These are phyloP conservation scores for Magnolia changhungtana DNA, from an alignment of 164 flowering plant species.

Conservation along the genomic window DNA sequence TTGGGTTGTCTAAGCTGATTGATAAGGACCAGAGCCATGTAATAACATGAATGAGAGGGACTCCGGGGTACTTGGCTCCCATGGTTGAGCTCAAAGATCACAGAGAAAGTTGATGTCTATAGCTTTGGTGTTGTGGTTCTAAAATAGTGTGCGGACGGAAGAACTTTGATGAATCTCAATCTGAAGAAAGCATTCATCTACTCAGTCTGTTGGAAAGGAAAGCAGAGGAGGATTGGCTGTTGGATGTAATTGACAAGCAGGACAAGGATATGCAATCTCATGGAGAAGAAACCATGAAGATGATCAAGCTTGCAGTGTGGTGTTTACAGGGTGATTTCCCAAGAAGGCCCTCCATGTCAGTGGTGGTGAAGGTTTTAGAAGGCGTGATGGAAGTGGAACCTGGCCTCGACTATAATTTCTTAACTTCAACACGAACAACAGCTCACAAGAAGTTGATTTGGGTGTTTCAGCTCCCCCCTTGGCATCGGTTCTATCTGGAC, in stretches of 20 bases:
- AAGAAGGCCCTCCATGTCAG: slow-evolving; percentile 22
- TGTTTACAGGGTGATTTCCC: slow-evolving; percentile 17
- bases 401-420: slow-evolving; percentile 1
- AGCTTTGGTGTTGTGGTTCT: slow-evolving; percentile 28
- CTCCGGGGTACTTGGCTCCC: slow-evolving; percentile 16
- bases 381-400: slow-evolving; percentile 13
- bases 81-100: slow-evolving; percentile 12
- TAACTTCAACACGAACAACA: slow-evolving; percentile 8
- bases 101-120: slow-evolving; percentile 30
- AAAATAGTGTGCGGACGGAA: slow-evolving; percentile 26
- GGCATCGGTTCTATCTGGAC: slow-evolving; percentile 12
- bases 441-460: slow-evolving; percentile 4
- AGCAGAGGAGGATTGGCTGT: slow-evolving; percentile 11
- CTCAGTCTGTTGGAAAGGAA: slow-evolving; percentile 9
- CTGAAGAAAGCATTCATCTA: slow-evolving; percentile 7
- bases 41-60: slow-evolving; percentile 16
- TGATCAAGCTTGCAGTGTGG: slow-evolving; percentile 18
- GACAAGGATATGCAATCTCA: neutral
- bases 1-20: slow-evolving; percentile 20
- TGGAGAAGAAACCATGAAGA: slow-evolving; percentile 10
- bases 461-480: slow-evolving; percentile 1
- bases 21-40: slow-evolving; percentile 24
- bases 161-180: slow-evolving; percentile 16
- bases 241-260: slow-evolving; percentile 10
- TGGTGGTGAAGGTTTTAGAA: slow-evolving; percentile 25